Evolutionary conservation across 306 rosid species (phyloP).

Genomic region (Gastrolobium villosum): DNA sequence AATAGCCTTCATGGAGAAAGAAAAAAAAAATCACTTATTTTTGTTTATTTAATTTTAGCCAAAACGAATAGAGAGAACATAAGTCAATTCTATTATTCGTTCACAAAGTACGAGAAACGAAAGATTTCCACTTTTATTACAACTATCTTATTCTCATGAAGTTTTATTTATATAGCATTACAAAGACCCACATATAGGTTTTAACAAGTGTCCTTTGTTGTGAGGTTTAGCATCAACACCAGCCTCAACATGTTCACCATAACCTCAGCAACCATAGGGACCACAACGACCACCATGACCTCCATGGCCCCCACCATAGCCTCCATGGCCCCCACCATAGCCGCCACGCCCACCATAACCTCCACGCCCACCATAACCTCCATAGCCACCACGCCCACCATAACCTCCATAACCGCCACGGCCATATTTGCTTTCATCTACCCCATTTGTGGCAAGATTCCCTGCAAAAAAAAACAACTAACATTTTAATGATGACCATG

Average conservation of each 20-base stretch:
- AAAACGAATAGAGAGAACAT: background rate
- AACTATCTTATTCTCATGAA: background rate
- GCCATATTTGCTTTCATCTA: slow-evolving; percentile 7
- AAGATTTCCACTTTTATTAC: background rate
- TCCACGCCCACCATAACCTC: background rate
- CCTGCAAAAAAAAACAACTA: background rate
- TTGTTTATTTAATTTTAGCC: background rate
- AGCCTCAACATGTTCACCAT: background rate
- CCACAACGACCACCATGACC: background rate
- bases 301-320: slow-evolving; percentile 1
- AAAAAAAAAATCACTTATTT: background rate
- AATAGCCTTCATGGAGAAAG: background rate
- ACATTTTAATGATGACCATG: too few relatives aligned
- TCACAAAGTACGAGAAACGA: background rate
- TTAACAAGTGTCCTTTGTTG: background rate
- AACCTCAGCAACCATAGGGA: background rate
- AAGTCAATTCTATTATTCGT: background rate
- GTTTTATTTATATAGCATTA: background rate
- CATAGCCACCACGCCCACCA: background rate
- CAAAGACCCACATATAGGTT: background rate
- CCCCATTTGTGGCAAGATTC: background rate
- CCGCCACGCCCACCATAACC: background rate
- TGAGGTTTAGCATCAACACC: background rate
- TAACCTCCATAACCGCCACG: background rate
- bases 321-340: background rate